Evolutionary conservation across 257 asterid genomes (phyloP), one percentile per base, ranked within the genome.

Genomic region (Solanum habrochaites): DNA sequence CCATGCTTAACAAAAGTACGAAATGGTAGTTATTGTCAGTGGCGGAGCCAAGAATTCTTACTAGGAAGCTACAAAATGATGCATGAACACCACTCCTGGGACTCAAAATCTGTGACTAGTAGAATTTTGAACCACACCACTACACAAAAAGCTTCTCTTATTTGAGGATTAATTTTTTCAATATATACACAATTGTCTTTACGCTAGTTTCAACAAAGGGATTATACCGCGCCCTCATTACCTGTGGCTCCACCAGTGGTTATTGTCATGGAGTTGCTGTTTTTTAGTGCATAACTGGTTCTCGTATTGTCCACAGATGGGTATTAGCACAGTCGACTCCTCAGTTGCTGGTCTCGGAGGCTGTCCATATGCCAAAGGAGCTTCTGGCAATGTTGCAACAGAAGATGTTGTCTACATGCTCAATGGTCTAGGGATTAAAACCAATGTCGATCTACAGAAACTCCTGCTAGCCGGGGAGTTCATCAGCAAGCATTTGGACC

Each of bases 371-470:
- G 99, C 98, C 39, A 93, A 93, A 87, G 98, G 99, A 62, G 98
- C 99, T 67, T 91, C 99, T 3, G 99, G 98, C 84, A 96, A 96
- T 73, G 99, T 95, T 43, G 96, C 99, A 11, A 95, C 98, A 0
- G 99, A 96, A 91, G 99, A 96, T 85, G 99, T 94, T 4, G 94
- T 95, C 20, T 96, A 95, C 93, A 95, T 95, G 99, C 96, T 96
- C 40, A 87, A 92, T 45, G 98, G 98, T 49, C 93, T 94, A 81
- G 98, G 99, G 21, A 92, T 93, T 66, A 93, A 88, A 80, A 95
- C 98, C 5, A 91, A 92, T 18, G 90, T 95, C 11, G 97, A 96
- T 88, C 67, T 96, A 90, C 91, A 88, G 40, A 94, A 92, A 86
- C 98, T 96, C 82, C 82, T 96, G 92, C 85, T 83, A 77, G 98